Conservation (phyloP, 371 early-diverging fungal species). For the Gilbertella persicaria region DNA sequence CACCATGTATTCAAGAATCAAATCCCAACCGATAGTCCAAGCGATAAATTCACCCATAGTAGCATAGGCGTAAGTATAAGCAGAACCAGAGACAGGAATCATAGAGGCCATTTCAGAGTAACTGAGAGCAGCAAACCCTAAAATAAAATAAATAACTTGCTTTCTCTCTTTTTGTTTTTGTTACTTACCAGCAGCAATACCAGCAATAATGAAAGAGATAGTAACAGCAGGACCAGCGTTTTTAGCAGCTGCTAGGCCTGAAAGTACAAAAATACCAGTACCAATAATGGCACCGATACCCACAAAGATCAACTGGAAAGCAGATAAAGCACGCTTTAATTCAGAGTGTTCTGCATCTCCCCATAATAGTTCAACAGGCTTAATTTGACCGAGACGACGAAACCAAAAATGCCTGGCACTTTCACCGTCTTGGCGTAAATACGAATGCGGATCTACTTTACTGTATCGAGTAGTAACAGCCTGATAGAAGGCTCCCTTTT, state of each 20-base stretch:
- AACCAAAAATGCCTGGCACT: constrained; percentile 36
- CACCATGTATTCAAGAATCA: constrained; percentile 83
- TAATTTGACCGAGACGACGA: constrained; percentile 53
- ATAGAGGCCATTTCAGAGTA: constrained; percentile 84
- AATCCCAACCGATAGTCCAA: constrained; percentile 87
- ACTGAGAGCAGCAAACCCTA: constrained; percentile 72
- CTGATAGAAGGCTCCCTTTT: constrained; percentile 9
- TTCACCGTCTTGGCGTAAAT: constrained; percentile 47
- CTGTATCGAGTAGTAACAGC: constrained; percentile 19
- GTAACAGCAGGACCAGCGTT: constrained; percentile 85
- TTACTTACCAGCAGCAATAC: constrained; percentile 60
- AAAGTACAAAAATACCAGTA: constrained; percentile 61
- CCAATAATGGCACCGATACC: constrained; percentile 82
- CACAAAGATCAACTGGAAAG: constrained; percentile 51
- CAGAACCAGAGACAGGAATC: constrained; percentile 85
- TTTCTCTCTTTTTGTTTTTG: not conserved
- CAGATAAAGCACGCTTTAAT: constrained; percentile 47
- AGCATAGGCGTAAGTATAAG: constrained; percentile 83
- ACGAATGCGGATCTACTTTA: constrained; percentile 36
- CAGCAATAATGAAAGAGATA: constrained; percentile 74
- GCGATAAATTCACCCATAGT: constrained; percentile 83
- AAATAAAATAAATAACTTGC: not conserved
- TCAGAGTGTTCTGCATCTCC: constrained; percentile 50
- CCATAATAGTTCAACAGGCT: constrained; percentile 53
- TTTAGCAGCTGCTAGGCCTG: constrained; percentile 73